Conservation (phyloP, 2,329 filamentous ascomycete species). For the Mollisia scopiformis region DNA sequence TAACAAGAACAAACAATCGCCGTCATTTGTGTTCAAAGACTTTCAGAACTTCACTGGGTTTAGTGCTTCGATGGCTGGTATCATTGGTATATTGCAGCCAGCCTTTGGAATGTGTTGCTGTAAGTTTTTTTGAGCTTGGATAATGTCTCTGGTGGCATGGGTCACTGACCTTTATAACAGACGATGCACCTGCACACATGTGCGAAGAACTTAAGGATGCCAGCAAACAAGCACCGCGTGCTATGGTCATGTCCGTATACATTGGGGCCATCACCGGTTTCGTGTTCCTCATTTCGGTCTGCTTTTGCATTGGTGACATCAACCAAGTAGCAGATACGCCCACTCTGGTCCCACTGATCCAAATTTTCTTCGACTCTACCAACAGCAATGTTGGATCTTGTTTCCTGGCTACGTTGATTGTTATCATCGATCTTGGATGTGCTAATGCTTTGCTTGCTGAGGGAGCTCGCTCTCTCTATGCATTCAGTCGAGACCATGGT, state of each 20-base stretch:
- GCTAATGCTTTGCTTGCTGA: conserved; percentile 42
- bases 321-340: conserved; percentile 42
- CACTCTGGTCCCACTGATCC: conserved; percentile 52
- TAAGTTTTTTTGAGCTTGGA: conserved; percentile 17
- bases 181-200: conserved; percentile 51
- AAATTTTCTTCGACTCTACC: conserved; percentile 53
- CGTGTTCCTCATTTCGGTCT: conserved; percentile 50
- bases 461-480: conserved; percentile 43
- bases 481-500: conserved; percentile 54
- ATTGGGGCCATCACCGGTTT: conserved; percentile 52
- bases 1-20: conserved; percentile 55
- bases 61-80: conserved; percentile 50
- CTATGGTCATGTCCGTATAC: conserved; percentile 50
- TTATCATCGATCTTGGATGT: conserved; percentile 43
- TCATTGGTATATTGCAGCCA: conserved; percentile 56
- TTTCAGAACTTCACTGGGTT: conserved; percentile 59
- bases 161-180: conserved; percentile 8
- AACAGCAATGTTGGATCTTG: conserved; percentile 47
- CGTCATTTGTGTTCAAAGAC: conserved; percentile 56
- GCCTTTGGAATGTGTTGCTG: conserved; percentile 57
- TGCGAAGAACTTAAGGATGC: conserved; percentile 57
- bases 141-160: too few relatives aligned
- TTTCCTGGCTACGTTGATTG: conserved; percentile 49
- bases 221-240: conserved; percentile 51
- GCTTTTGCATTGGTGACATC: conserved; percentile 56